These are phyloP conservation scores for Claviceps humidiphila DNA, from an alignment of 2,329 filamentous ascomycete genomes.

Conservation along the genomic window DNA sequence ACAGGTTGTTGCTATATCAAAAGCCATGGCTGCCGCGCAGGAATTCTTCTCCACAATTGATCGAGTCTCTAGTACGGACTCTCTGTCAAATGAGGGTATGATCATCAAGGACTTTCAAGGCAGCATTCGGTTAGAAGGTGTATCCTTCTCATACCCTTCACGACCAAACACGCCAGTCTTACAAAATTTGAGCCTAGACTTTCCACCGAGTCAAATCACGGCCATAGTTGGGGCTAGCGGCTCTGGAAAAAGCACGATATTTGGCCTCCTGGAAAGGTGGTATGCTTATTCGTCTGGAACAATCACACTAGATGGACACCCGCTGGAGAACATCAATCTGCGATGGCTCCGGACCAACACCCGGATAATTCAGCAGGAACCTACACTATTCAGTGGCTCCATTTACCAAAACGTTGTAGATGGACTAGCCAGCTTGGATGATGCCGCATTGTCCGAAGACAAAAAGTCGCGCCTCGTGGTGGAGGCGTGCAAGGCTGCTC, in stretches of 20 bases:
- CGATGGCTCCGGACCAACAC: constrained; percentile 41
- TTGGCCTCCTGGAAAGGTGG: constrained; percentile 46
- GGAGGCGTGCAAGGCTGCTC: constrained; percentile 35
- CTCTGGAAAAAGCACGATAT: constrained; percentile 44
- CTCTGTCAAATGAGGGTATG: constrained; percentile 24
- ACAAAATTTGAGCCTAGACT: background rate
- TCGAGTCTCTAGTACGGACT: constrained; percentile 28
- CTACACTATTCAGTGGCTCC: constrained; percentile 38
- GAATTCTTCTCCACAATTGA: constrained; percentile 36
- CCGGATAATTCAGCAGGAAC: constrained; percentile 41
- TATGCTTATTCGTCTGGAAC: constrained; percentile 36
- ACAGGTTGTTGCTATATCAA: constrained; percentile 30
- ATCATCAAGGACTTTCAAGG: constrained; percentile 20
- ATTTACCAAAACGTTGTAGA: constrained; percentile 39
- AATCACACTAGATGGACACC: constrained; percentile 29
- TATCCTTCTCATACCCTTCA: constrained; percentile 29
- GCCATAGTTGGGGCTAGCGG: constrained; percentile 46
- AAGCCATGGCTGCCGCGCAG: constrained; percentile 31
- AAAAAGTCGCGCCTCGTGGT: constrained; percentile 30
- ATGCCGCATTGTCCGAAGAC: constrained; percentile 15
- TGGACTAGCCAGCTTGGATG: constrained; percentile 21
- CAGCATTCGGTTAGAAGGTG: constrained; percentile 33
- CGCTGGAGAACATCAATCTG: constrained; percentile 32
- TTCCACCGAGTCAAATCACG: constrained; percentile 26
- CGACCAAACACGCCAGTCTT: constrained; percentile 1